These are phyloP conservation scores for Cordyceps militaris DNA, from an alignment of 2,329 filamentous ascomycete genomes.

Conservation along the genomic window DNA sequence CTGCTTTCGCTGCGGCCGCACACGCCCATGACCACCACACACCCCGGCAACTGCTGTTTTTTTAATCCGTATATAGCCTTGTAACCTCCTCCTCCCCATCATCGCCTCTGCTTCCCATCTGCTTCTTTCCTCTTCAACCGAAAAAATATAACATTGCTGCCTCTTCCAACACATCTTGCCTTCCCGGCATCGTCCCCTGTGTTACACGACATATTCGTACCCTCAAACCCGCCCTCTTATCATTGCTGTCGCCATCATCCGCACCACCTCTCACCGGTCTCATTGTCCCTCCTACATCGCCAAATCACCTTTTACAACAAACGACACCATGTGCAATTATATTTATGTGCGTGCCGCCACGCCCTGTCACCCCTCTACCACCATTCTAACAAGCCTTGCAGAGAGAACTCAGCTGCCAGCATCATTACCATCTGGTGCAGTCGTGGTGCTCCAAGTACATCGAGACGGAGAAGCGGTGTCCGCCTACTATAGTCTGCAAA, in stretches of 20 bases:
- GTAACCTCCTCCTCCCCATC: not conserved
- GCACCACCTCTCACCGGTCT: not conserved
- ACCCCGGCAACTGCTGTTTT: not conserved
- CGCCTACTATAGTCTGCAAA: slow-evolving; percentile 37
- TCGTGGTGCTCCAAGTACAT: slow-evolving; percentile 41
- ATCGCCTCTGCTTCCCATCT: not conserved
- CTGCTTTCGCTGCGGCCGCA: not conserved
- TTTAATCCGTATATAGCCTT: slow-evolving; percentile 11
- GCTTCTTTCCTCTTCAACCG: not conserved
- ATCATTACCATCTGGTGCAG: slow-evolving; percentile 43
- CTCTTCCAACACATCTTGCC: not conserved
- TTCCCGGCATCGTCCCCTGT: not conserved
- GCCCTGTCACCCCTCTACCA: not conserved
- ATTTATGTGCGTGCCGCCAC: slow-evolving; percentile 33
- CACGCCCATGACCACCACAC: not conserved
- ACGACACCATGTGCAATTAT: slow-evolving; percentile 42
- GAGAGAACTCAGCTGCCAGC: slow-evolving; percentile 46
- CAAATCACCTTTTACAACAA: not conserved
- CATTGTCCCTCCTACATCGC: not conserved
- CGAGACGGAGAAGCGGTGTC: slow-evolving; percentile 36
- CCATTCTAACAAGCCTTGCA: slow-evolving; percentile 18
- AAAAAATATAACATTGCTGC: not conserved
- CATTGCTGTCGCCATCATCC: not conserved
- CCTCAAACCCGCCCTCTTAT: not conserved
- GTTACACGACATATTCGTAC: not conserved